These are phyloP conservation scores for Scutellaria galericulata DNA, from an alignment of 257 asterid genomes.

Conservation along the genomic window DNA sequence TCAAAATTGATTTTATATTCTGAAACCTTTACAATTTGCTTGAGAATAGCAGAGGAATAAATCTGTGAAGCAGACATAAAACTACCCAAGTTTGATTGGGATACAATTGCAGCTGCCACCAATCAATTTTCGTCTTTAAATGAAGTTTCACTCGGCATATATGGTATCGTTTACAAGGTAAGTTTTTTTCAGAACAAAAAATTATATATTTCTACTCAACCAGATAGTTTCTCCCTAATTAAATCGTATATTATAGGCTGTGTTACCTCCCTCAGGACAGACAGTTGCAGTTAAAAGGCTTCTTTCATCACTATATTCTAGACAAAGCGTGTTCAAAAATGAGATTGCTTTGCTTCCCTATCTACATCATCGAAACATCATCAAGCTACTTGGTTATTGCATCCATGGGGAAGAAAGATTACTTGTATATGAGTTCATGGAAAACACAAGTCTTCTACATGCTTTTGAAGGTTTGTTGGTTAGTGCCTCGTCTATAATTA, in stretches of 20 bases:
- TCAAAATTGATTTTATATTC: too few relatives aligned
- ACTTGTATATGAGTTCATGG: slow-evolving; percentile 37
- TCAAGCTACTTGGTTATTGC: slow-evolving; percentile 42
- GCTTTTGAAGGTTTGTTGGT: slow-evolving; percentile 3
- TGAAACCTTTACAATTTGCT: too few relatives aligned
- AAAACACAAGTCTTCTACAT: slow-evolving; percentile 19
- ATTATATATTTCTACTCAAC: too few relatives aligned
- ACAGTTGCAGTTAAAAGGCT: slow-evolving; percentile 33
- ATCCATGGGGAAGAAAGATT: slow-evolving; percentile 17
- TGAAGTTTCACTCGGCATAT: too few relatives aligned
- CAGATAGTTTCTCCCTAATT: neutral
- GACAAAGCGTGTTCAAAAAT: slow-evolving; percentile 6
- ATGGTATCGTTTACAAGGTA: too few relatives aligned
- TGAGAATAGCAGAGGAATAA: too few relatives aligned
- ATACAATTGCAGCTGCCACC: too few relatives aligned
- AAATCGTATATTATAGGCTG: slow-evolving; percentile 26
- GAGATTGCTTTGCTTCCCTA: slow-evolving; percentile 23
- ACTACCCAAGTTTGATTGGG: too few relatives aligned
- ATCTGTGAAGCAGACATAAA: too few relatives aligned
- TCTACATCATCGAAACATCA: slow-evolving; percentile 34
- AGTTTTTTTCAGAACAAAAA: too few relatives aligned
- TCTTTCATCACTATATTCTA: neutral
- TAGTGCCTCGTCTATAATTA: neutral
- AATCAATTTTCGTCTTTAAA: too few relatives aligned
- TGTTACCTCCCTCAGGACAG: slow-evolving; percentile 31